Evolutionary conservation across 2,329 filamentous ascomycete genomes (phyloP).

Genomic region (Penicillium crustosum): DNA sequence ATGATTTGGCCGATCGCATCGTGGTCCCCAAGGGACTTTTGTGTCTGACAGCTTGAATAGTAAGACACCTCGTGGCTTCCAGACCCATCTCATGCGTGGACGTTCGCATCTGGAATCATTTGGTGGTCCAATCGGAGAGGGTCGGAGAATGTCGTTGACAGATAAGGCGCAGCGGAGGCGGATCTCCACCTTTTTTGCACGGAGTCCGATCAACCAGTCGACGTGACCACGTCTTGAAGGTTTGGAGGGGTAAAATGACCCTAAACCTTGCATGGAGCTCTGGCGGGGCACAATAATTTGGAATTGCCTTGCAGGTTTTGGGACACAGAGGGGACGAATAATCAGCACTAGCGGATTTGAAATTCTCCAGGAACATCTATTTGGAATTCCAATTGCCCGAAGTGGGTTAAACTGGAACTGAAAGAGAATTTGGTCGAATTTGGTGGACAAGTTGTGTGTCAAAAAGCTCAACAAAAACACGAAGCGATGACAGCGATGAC

Average conservation of each 20-base stretch:
- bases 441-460: background rate
- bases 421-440: background rate
- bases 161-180: slow-evolving; percentile 64
- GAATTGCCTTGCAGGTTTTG: slow-evolving; percentile 8
- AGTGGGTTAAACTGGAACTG: background rate
- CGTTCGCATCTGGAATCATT: slow-evolving; percentile 75
- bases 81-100: slow-evolving; percentile 82
- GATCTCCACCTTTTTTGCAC: slow-evolving; percentile 65
- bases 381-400: slow-evolving; percentile 9
- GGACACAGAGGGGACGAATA: background rate
- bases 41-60: slow-evolving; percentile 74
- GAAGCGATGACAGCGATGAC: slow-evolving; percentile 1
- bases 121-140: slow-evolving; percentile 53
- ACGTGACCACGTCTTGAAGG: slow-evolving; percentile 53
- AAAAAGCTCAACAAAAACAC: background rate
- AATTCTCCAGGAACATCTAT: background rate
- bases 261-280: background rate
- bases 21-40: slow-evolving; percentile 68
- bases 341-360: background rate
- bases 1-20: slow-evolving; percentile 68
- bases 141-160: slow-evolving; percentile 42
- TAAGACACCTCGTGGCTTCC: slow-evolving; percentile 68
- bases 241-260: background rate
- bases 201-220: slow-evolving; percentile 65
- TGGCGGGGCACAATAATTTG: slow-evolving; percentile 24